These are phyloP conservation scores for Stylosanthes scabra DNA, from an alignment of 331 rosid species.

Conservation along the genomic window DNA sequence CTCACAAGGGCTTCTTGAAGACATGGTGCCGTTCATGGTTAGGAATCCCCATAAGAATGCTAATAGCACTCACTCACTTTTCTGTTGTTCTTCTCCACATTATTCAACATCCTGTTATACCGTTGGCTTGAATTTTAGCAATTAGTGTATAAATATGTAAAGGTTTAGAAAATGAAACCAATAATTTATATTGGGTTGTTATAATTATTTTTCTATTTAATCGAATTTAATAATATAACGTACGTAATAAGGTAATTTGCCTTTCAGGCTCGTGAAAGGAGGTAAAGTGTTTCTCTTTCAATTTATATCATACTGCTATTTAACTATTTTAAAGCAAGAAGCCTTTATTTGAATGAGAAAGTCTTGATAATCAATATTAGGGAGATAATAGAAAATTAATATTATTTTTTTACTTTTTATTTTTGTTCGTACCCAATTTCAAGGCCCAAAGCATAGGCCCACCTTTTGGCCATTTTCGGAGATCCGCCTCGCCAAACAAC, in stretches of 20 bases:
- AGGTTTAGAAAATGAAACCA: conserved; percentile 18
- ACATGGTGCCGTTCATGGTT: conserved; percentile 82
- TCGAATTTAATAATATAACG: conserved; percentile 16
- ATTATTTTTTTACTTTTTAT: too few relatives aligned
- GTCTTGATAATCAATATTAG: too few relatives aligned
- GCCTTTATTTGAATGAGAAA: too few relatives aligned
- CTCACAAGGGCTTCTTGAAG: conserved; percentile 89
- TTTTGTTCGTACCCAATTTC: too few relatives aligned
- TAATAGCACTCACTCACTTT: conserved; percentile 31
- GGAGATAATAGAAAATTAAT: too few relatives aligned
- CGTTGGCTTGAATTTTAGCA: conserved; percentile 48
- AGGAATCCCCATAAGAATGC: conserved; percentile 61
- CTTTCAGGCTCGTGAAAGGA: neutral
- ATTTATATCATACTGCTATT: too few relatives aligned
- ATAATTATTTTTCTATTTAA: conserved; percentile 21
- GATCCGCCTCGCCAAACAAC: too few relatives aligned
- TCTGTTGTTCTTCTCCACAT: conserved; percentile 53
- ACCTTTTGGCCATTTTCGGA: too few relatives aligned
- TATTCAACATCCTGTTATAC: conserved; percentile 41
- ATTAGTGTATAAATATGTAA: conserved; percentile 36
- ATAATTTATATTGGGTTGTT: neutral
- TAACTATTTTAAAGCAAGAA: too few relatives aligned
- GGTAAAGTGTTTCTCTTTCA: neutral
- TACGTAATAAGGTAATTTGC: conserved; percentile 15
- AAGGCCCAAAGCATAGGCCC: too few relatives aligned